Evolutionary conservation across 2,329 filamentous ascomycete species (phyloP), one percentile per base, ranked within the genome.

Genomic region (Botrytis cinerea): DNA sequence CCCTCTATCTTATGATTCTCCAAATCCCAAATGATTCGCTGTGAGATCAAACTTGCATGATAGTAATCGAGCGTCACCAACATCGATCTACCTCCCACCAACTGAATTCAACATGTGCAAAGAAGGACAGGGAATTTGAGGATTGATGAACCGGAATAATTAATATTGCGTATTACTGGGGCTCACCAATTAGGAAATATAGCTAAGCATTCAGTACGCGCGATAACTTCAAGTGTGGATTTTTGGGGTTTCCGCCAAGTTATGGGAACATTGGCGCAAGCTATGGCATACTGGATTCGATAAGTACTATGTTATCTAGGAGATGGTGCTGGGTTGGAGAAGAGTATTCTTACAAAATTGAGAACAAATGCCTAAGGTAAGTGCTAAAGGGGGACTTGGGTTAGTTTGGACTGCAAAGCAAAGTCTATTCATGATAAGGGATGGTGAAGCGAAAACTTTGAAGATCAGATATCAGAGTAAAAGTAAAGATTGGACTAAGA

Each of bases 141-240:
- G 25, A 51, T 25, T 18, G 3, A 9, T 2, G 12, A 14, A 28
- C n/a, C 51, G n/a, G 0, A 3, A 14, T 28, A n/a, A 28, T 18
- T 14, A 54, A 14, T 3, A 18, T 10, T 28, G n/a, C 51, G 14
- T 4, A 51, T 25, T 25, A 4, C 0, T 22, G 18, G 18, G 3
- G 7, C 8, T 59, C 9, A 9, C 1, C 0, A 14, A 6, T 22
- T 6, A 6, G 38, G 20, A 32, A 10, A 22, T 0, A 14, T 12
- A 38, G 1, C 20, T 0, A 16, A 25, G 2, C 0, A 7, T 12
- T 35, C 59, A 38, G 1, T 5, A 35, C 4, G 22, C 9, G 25
- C 2, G 10, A 25, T 5, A 35, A 1, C 1, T 25, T 38, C 2
- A 14, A 22, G 2, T 14, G 20, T 25, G 20, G 1, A 25, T 25